These are phyloP conservation scores for Xylariaceae sp. DNA, from an alignment of 2,329 filamentous ascomycete species.

Conservation along the genomic window DNA sequence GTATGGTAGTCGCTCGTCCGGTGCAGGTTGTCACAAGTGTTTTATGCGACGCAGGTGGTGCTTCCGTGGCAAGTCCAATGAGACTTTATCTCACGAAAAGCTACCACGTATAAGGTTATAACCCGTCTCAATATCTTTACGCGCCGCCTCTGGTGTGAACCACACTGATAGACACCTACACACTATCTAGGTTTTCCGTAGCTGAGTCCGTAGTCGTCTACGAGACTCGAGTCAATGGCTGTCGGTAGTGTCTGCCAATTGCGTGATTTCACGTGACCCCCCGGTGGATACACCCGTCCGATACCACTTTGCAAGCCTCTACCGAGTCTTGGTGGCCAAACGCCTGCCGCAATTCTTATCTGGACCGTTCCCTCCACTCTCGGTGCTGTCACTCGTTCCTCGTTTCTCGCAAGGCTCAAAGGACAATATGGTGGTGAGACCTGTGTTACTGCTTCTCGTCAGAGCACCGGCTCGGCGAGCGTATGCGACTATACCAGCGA, in stretches of 20 bases:
- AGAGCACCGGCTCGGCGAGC: slow-evolving; percentile 15
- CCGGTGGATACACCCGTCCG: not conserved
- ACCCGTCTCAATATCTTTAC: too few species aligned
- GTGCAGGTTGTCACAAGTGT: too few species aligned
- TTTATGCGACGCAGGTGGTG: too few species aligned
- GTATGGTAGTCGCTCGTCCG: too few species aligned
- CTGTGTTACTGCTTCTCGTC: slow-evolving; percentile 19
- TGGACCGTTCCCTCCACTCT: too few species aligned
- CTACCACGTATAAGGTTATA: too few species aligned
- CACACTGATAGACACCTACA: too few species aligned
- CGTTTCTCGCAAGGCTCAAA: not conserved
- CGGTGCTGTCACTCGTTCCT: not conserved
- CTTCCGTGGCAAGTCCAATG: too few species aligned
- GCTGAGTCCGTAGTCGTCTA: not conserved
- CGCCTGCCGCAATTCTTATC: too few species aligned
- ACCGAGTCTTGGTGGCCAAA: not conserved
- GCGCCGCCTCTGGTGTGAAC: too few species aligned
- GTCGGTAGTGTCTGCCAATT: not conserved
- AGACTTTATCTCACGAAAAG: too few species aligned
- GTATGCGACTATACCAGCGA: slow-evolving; percentile 31
- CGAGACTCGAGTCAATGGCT: not conserved
- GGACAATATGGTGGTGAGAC: slow-evolving; percentile 6
- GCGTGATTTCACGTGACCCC: slow-evolving; percentile 22
- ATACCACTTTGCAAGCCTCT: not conserved
- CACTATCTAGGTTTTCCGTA: too few species aligned